Evolutionary conservation across 1,284 basidiomycete genomes (phyloP).

Genomic region (Leccinum pachyderme): DNA sequence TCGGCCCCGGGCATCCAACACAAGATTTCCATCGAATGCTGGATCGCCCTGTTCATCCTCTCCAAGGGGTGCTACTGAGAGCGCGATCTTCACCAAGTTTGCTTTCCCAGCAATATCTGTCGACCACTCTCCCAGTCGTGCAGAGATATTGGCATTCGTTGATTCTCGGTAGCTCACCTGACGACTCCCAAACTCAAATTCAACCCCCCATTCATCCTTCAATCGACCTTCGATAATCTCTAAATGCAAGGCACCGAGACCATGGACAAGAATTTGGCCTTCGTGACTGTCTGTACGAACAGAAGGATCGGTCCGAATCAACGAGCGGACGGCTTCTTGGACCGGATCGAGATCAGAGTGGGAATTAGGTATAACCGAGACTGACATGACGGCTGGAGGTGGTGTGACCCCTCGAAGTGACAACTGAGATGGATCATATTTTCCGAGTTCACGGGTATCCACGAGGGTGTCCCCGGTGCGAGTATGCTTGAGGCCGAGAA

Average conservation of each 20-base stretch:
- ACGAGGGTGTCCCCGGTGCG: conserved; percentile 87
- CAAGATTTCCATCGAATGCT: conserved; percentile 72
- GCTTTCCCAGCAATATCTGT: conserved; percentile 59
- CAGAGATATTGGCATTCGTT: conserved; percentile 40
- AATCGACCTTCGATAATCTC: conserved; percentile 84
- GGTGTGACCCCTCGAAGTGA: conserved; percentile 67
- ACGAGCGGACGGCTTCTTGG: conserved; percentile 68
- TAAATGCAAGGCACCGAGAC: conserved; percentile 82
- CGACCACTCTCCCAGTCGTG: conserved; percentile 47
- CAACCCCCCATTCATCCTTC: conserved; percentile 75
- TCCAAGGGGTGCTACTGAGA: conserved; percentile 53
- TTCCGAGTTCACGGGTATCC: conserved; percentile 40
- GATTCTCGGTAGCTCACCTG: conserved; percentile 82
- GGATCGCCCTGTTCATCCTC: conserved; percentile 61
- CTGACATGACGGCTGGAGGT: conserved; percentile 76
- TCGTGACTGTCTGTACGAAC: conserved; percentile 76
- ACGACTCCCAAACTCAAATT: conserved; percentile 75
- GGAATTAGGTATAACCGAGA: conserved; percentile 77
- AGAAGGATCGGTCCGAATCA: conserved; percentile 86
- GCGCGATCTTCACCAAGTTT: conserved; percentile 44
- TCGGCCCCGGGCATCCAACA: conserved; percentile 51
- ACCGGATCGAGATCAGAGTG: conserved; percentile 78
- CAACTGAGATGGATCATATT: conserved; percentile 30
- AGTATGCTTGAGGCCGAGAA: conserved; percentile 80
- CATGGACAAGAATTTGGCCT: conserved; percentile 81